phyloP scores from a whole-genome alignment of 2,329 filamentous ascomycete species.

The Aspergillus quadrilineatus region DNA sequence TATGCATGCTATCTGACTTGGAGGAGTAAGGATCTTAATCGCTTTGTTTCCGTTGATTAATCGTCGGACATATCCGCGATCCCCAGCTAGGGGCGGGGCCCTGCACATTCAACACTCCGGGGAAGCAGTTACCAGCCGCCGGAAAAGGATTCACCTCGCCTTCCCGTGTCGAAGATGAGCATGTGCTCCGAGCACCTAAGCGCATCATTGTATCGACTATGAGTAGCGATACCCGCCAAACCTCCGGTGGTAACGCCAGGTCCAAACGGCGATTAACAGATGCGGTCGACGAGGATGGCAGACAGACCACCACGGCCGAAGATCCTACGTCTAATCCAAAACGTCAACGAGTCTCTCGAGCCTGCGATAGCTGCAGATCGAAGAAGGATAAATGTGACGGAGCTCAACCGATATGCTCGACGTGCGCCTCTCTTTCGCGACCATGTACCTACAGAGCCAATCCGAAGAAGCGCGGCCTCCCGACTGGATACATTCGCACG shows the following conservation, averaged over 20 bases:
- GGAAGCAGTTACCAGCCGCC: conserved; percentile 18
- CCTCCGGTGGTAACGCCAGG: conserved; percentile 29
- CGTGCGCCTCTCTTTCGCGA: conserved; percentile 63
- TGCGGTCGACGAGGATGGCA: conserved; percentile 29
- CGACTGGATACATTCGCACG: conserved; percentile 75
- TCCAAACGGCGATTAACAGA: conserved; percentile 33
- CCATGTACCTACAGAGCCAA: conserved; percentile 70
- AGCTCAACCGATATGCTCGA: conserved; percentile 63
- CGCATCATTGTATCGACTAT: conserved; percentile 31
- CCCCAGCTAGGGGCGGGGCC: conserved; percentile 10
- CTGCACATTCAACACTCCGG: neutral
- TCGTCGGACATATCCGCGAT: neutral
- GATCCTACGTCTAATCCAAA: conserved; percentile 46
- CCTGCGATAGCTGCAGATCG: conserved; percentile 67
- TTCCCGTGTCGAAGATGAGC: conserved; percentile 26
- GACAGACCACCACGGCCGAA: conserved; percentile 26
- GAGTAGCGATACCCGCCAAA: conserved; percentile 35
- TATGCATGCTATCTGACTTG: neutral
- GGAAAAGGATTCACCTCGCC: conserved; percentile 32
- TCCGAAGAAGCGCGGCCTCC: conserved; percentile 73
- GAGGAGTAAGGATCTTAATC: neutral
- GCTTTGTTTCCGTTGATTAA: neutral
- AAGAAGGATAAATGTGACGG: conserved; percentile 74
- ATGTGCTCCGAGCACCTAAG: conserved; percentile 28
- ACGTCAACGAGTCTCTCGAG: conserved; percentile 65